These are phyloP conservation scores for Acer negundo DNA, from an alignment of 345 rosid genomes.

Conservation along the genomic window DNA sequence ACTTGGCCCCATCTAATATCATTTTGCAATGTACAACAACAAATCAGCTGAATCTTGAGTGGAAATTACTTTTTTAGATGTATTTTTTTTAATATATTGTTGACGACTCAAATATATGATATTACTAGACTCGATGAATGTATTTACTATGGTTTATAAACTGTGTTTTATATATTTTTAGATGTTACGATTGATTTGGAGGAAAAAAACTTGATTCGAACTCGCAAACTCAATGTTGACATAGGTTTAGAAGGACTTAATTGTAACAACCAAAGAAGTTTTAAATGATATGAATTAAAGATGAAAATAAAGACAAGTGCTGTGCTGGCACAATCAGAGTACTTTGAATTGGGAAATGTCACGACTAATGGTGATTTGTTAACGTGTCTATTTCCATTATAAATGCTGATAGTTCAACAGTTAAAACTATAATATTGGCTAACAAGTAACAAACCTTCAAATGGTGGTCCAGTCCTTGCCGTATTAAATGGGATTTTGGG, in stretches of 20 bases:
- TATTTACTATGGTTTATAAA: too few species aligned
- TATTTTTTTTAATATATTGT: too few species aligned
- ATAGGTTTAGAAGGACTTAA: too few species aligned
- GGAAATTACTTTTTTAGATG: too few species aligned
- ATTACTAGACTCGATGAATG: too few species aligned
- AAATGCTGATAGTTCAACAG: background rate
- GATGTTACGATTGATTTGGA: too few species aligned
- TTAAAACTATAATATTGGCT: background rate
- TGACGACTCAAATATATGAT: too few species aligned
- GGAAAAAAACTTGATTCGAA: too few species aligned
- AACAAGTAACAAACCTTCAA: background rate
- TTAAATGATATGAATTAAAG: background rate
- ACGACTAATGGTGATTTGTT: background rate
- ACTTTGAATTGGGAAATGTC: background rate
- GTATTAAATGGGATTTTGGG: background rate
- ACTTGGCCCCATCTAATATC: constrained; percentile 35
- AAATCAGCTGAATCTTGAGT: too few species aligned
- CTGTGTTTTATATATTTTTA: too few species aligned
- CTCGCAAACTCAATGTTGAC: too few species aligned
- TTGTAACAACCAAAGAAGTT: background rate
- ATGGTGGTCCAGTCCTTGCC: background rate
- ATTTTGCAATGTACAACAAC: constrained; percentile 10
- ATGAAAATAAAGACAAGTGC: background rate
- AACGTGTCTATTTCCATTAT: background rate
- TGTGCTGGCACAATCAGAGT: background rate